Evolutionary conservation across 2,329 filamentous ascomycete species (phyloP), one percentile per base, ranked within the genome.

Genomic region (Triangularia setosa): DNA sequence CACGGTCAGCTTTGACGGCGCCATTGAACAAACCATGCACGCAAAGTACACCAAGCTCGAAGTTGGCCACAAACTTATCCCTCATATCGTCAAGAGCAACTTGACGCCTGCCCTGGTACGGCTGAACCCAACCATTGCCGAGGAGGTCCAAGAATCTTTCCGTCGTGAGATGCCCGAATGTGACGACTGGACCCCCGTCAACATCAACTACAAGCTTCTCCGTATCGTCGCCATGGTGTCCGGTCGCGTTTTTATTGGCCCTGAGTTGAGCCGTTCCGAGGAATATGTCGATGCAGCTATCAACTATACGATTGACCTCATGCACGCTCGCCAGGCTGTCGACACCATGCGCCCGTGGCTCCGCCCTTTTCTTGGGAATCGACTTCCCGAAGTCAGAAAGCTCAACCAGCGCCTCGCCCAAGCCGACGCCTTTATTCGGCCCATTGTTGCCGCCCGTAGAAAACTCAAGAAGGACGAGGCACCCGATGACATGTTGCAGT

Each of bases 401-500:
- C 62, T 82, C 0, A 62, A 72, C 3, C 24, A 68, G 27, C 74
- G 79, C 5, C 65, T 75, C 9, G 62, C 69, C 5, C 70, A 76
- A 27, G 77, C 76, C 0, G 69, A 74, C 6, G 68, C 64, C 0
- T 77, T 81, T 54, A 64, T 82, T 12, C 58, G 63, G 6, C 78
- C 79, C 1, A 61, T 79, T 0, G 71, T 81, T 6, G 60, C 67
- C 9, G 65, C 72, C 25, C 72, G 79, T 9, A 62, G 67, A 30
- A 69, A 71, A 23, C 67, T 70, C 12, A 64, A 65, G 9, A 52
- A 68, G 11, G 67, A 71, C 24, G 65, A 71, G 24, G 76, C 76
- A 65, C 79, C 80, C 0, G 77, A 81, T 62, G 81, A 83, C 65
- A 79, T 82, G 73, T 72, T 81, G 23, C 78, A 82, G 68, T 83